Evolutionary conservation across 768 basidiomycete genomes (phyloP), one percentile per base, ranked within the genome.

Genomic region (Boletellus ananiceps): DNA sequence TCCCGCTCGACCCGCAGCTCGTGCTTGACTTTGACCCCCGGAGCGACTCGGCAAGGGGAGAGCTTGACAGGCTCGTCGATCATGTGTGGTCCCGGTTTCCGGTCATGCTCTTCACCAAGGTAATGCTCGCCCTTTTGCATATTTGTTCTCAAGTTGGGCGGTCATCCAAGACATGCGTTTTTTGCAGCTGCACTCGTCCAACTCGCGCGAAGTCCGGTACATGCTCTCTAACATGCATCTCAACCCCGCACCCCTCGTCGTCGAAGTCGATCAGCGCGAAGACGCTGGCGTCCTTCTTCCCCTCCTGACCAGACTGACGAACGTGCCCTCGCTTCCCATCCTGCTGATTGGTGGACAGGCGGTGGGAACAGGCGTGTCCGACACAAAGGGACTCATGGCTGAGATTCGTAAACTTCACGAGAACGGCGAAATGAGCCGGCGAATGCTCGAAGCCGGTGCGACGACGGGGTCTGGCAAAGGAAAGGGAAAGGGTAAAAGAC

Each of bases 21-120:
- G 78, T 93, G 5, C 76, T 93, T 36, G 89, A 88, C 58, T 93
- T 92, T 62, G 88, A 92, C 62, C 85, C 86, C 0, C 78, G 82
- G n/a, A 72, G 78, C 37, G 69, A 78, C 2, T 74, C 76, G 13
- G 86, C 87, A 1, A 57, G 61, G 16, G 76, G 80, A 31, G 87
- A 90, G 64, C 70, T 90, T 29, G 63, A 68, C 31, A 69, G 71
- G 1, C 72, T 90, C 62, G 76, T 83, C 7, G 68, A 74, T 1
- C 81, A 87, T 27, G 80, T 86, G 1, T 91, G 89, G 89, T 57
- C 74, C 4, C 74, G 78, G 33, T 82, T 86, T 57, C 89, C 89
- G 0, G 81, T 91, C 33, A 78, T 90, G 50, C 69, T 91, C 14
- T 89, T 85, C 59, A 76, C 83, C 36, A 86, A 88, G 75, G 88